Conservation (phyloP, 805 yeast species). For the Torulaspora quercuum region DNA sequence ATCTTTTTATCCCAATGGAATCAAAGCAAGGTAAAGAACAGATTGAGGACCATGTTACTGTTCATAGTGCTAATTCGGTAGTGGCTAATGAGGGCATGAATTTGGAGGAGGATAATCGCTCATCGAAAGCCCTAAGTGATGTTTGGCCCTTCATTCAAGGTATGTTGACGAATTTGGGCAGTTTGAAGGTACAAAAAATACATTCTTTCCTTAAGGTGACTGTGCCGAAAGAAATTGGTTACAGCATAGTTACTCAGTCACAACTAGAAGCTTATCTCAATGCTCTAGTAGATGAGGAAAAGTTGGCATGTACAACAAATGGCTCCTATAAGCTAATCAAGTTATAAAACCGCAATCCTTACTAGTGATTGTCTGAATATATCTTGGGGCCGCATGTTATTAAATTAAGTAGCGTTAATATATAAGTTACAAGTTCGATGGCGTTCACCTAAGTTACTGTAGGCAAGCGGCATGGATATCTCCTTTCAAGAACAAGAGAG, state of each 20-base stretch:
- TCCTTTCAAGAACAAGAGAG: no score
- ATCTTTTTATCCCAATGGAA: constrained; percentile 6
- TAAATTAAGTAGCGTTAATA: no score
- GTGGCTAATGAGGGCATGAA: not conserved
- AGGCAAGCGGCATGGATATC: no score
- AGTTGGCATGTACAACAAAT: constrained; percentile 14
- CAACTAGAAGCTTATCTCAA: constrained; percentile 19
- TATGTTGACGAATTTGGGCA: constrained; percentile 56
- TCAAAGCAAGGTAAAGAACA: not conserved
- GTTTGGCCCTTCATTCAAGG: constrained; percentile 51
- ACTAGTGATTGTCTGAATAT: no score
- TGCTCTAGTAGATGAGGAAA: constrained; percentile 21
- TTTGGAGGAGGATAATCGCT: constrained; percentile 1
- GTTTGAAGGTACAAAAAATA: constrained; percentile 46
- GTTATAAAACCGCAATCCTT: not conserved
- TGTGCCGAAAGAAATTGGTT: constrained; percentile 49
- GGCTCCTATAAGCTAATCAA: constrained; percentile 19
- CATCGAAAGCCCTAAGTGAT: constrained; percentile 6
- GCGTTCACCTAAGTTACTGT: no score
- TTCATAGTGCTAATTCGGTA: constrained; percentile 1
- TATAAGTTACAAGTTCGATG: no score
- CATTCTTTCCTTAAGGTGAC: constrained; percentile 52
- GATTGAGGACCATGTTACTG: not conserved
- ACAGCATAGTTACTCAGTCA: constrained; percentile 14
- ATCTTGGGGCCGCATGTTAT: no score